Conservation (phyloP, 805 yeast species). For the Barnettozyma californica region DNA sequence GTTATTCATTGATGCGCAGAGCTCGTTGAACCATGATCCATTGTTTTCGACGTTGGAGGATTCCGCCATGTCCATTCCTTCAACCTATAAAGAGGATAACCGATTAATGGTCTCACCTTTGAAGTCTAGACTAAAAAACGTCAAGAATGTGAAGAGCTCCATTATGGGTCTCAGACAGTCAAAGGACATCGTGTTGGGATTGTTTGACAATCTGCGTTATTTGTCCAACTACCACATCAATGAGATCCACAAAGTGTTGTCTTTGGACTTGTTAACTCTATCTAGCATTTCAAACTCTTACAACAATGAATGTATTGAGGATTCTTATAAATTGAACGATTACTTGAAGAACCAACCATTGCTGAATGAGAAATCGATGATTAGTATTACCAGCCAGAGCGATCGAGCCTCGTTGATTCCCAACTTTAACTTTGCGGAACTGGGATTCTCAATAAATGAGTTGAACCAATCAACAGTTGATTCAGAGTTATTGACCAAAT, state of each 20-base stretch:
- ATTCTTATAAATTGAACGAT: conserved; percentile 24
- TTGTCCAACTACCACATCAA: conserved; percentile 25
- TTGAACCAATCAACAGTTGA: not conserved
- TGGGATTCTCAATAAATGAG: conserved; percentile 6
- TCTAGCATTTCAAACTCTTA: conserved; percentile 22
- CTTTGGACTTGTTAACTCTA: conserved; percentile 22
- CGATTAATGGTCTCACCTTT: not conserved
- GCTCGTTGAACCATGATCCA: conserved; percentile 38
- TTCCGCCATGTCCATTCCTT: conserved; percentile 44
- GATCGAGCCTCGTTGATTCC: conserved; percentile 12
- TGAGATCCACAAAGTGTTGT: conserved; percentile 21
- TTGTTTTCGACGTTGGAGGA: conserved; percentile 44
- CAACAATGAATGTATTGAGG: conserved; percentile 16
- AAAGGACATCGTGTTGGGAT: conserved; percentile 12
- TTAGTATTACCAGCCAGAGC: conserved; percentile 11
- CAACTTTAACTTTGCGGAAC: conserved; percentile 11
- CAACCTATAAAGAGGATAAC: conserved; percentile 18
- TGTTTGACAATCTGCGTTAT: conserved; percentile 17
- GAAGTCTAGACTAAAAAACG: conserved; percentile 16
- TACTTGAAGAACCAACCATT: conserved; percentile 24
- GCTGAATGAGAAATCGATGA: conserved; percentile 23
- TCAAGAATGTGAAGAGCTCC: conserved; percentile 21
- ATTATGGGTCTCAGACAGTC: conserved; percentile 21
- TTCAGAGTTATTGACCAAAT: conserved; percentile 9
- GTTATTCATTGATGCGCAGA: conserved; percentile 27